phyloP scores from a whole-genome alignment of 768 basidiomycete genomes.

The Mycena leptocephala region DNA sequence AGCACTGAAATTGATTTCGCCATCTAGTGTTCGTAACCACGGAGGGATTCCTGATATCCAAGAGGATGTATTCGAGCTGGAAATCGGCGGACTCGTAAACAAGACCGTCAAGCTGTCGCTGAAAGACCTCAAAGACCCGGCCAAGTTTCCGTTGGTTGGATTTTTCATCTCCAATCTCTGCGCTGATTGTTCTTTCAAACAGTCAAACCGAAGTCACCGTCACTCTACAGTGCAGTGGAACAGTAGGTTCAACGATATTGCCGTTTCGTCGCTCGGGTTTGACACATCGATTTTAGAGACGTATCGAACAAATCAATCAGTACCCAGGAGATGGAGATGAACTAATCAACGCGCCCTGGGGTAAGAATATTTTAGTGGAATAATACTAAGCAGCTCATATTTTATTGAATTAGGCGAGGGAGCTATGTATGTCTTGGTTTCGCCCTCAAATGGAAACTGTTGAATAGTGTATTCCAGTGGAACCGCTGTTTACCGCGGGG shows the following conservation, averaged over 20 bases:
- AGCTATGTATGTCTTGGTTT: conserved; percentile 55
- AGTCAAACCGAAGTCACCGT: conserved; percentile 67
- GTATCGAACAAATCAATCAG: conserved; percentile 66
- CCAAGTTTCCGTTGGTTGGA: conserved; percentile 61
- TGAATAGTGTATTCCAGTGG: conserved; percentile 49
- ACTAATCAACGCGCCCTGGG: conserved; percentile 68
- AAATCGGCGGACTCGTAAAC: conserved; percentile 69
- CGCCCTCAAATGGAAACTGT: not conserved
- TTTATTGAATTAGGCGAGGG: conserved; percentile 54
- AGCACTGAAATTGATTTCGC: not conserved
- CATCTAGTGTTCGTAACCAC: conserved; percentile 66
- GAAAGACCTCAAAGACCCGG: conserved; percentile 64
- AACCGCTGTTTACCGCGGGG: conserved; percentile 68
- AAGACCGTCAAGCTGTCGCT: conserved; percentile 59
- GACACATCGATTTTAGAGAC: conserved; percentile 42
- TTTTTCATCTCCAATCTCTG: not conserved
- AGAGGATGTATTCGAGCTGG: conserved; percentile 62
- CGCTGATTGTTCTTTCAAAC: not conserved
- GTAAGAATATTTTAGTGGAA: conserved; percentile 30
- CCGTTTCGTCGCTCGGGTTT: not conserved
- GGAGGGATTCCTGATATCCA: conserved; percentile 68
- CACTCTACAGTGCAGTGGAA: conserved; percentile 71
- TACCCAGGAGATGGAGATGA: conserved; percentile 73
- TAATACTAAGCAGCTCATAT: not conserved
- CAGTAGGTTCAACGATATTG: conserved; percentile 31